Evolutionary conservation across 1,284 basidiomycete species (phyloP).

Genomic region (Rhodotorula sp.): DNA sequence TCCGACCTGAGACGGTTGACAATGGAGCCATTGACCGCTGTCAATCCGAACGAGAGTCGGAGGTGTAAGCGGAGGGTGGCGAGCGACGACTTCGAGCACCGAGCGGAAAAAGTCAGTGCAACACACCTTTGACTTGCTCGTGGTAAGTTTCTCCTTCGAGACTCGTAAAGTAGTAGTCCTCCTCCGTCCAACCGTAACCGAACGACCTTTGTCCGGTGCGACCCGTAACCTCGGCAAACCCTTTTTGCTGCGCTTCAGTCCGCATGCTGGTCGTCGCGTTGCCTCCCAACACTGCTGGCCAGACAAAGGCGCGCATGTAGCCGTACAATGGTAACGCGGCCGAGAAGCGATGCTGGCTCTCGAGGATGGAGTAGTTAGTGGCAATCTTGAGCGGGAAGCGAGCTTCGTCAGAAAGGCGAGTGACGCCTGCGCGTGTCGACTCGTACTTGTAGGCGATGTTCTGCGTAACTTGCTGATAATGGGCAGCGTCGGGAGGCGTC

Average conservation of each 20-base stretch:
- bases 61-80: no score
- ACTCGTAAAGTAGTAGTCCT: background rate
- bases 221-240: background rate
- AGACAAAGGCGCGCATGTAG: slow-evolving; percentile 5
- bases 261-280: background rate
- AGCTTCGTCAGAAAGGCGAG: background rate
- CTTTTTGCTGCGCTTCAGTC: background rate
- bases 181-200: slow-evolving; percentile 2
- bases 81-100: background rate
- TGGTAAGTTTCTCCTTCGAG: slow-evolving; percentile 2
- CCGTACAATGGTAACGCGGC: slow-evolving; percentile 2
- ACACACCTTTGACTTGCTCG: slow-evolving; percentile 5
- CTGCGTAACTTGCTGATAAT: background rate
- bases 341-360: background rate
- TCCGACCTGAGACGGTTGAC: background rate
- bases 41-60: background rate
- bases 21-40: background rate
- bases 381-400: slow-evolving; percentile 9
- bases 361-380: slow-evolving; percentile 4
- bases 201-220: background rate
- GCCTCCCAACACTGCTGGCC: background rate
- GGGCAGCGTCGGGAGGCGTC: no score
- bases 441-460: background rate
- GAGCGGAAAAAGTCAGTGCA: background rate
- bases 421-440: background rate